These are phyloP conservation scores for Cladobotryum mycophilum DNA, from an alignment of 2,329 filamentous ascomycete genomes.

Conservation along the genomic window DNA sequence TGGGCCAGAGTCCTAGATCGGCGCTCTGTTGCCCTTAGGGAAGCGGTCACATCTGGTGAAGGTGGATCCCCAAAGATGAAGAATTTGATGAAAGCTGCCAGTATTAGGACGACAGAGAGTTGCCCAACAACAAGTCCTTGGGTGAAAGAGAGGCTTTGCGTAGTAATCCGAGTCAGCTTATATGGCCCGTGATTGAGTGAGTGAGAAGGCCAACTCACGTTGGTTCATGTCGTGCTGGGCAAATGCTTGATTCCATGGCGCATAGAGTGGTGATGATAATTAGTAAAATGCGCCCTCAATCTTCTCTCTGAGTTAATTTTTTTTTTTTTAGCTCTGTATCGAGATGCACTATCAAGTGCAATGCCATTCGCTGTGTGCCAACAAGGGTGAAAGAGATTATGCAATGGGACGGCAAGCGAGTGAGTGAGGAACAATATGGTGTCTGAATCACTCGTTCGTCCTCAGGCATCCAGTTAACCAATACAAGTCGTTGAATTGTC, in stretches of 20 bases:
- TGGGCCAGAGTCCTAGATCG: conserved; percentile 69
- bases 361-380: no score
- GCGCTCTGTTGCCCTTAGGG: conserved; percentile 67
- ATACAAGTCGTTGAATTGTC: background rate
- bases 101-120: conserved; percentile 80
- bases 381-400: no score
- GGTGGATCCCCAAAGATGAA: conserved; percentile 98
- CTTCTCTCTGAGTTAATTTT: no score
- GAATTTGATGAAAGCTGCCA: conserved; percentile 97
- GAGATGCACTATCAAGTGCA: no score
- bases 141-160: conserved; percentile 74
- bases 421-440: no score
- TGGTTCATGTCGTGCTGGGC: conserved; percentile 38
- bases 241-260: conserved; percentile 35
- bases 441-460: background rate
- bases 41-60: conserved; percentile 71
- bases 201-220: conserved; percentile 33
- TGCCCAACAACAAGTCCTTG: conserved; percentile 92
- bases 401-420: no score
- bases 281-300: no score
- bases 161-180: conserved; percentile 1
- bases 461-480: background rate
- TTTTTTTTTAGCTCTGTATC: no score
- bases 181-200: background rate
- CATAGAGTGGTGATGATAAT: no score